A percentile compares a stretch with the other conserved stretches of the same genome.
Conservation (phyloP, 805 yeast genomes). For the Sugiyamaella lignohabitans region DNA sequence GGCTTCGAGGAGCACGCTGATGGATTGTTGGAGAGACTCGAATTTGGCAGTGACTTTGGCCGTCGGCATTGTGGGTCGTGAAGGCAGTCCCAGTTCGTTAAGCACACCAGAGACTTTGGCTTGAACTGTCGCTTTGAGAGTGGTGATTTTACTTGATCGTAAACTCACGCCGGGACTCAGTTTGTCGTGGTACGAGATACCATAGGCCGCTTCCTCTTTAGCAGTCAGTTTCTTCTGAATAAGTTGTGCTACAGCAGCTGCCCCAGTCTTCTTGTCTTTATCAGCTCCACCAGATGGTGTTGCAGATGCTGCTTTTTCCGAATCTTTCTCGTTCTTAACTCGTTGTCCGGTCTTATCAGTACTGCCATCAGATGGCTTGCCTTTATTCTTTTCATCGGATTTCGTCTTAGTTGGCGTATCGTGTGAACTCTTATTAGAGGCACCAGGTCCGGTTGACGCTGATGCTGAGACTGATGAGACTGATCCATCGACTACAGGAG, state of each 20-base stretch:
- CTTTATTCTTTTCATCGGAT: constrained; percentile 5
- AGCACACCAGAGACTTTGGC: constrained; percentile 53
- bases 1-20: constrained; percentile 68
- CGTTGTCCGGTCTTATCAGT: constrained; percentile 19
- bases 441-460: constrained; percentile 5
- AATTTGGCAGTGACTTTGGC: constrained; percentile 67
- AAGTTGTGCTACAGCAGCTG: constrained; percentile 20
- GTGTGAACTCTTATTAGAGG: constrained; percentile 2
- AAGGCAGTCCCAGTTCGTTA: constrained; percentile 73
- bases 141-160: constrained; percentile 71
- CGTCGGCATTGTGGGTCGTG: constrained; percentile 84
- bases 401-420: constrained; percentile 7
- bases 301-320: constrained; percentile 39
- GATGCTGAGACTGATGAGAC: constrained; percentile 13
- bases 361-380: constrained; percentile 16
- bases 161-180: constrained; percentile 68
- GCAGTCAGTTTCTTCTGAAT: constrained; percentile 53
- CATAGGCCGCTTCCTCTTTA: constrained; percentile 79
- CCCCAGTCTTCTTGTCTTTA: constrained; percentile 14
- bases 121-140: constrained; percentile 72
- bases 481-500: constrained; percentile 11
- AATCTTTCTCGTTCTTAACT: constrained; percentile 46
- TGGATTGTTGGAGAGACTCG: constrained; percentile 65
- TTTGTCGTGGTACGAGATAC: constrained; percentile 62
- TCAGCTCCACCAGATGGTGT: constrained; percentile 3